These are phyloP conservation scores for Aspergillus spinulosporus DNA, from an alignment of 2,329 filamentous ascomycete genomes.

Conservation along the genomic window DNA sequence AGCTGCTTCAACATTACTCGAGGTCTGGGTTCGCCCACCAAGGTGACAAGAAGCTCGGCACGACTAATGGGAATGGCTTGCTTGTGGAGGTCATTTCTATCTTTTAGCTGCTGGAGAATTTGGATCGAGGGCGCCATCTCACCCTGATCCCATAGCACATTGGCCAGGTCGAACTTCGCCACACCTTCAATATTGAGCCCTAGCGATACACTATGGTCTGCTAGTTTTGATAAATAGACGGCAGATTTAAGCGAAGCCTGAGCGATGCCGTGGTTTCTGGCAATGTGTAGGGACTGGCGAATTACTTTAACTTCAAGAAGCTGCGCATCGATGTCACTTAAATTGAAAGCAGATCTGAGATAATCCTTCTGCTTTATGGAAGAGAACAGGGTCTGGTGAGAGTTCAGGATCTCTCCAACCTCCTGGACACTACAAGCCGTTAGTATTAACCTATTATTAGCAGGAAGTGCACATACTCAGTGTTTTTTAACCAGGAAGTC, in stretches of 20 bases:
- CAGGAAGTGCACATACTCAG: constrained; percentile 58
- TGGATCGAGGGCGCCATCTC: constrained; percentile 86
- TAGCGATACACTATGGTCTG: constrained; percentile 66
- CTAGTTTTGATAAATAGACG: constrained; percentile 76
- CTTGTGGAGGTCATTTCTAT: constrained; percentile 60
- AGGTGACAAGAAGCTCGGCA: constrained; percentile 79
- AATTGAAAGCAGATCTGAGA: constrained; percentile 60
- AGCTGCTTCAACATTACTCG: neutral
- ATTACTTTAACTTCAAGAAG: constrained; percentile 75
- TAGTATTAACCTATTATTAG: constrained; percentile 12
- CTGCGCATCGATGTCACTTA: constrained; percentile 65
- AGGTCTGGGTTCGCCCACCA: constrained; percentile 51
- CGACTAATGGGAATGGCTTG: constrained; percentile 72
- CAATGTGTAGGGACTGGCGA: constrained; percentile 71
- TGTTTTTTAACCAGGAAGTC: constrained; percentile 77
- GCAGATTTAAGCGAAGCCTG: constrained; percentile 87
- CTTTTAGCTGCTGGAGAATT: constrained; percentile 75
- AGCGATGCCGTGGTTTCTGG: constrained; percentile 74
- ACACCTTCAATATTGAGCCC: constrained; percentile 75
- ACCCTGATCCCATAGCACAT: constrained; percentile 90
- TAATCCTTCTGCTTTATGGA: constrained; percentile 70
- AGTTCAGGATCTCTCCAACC: constrained; percentile 76
- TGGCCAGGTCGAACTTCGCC: constrained; percentile 78
- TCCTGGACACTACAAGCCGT: constrained; percentile 52
- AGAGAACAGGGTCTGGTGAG: constrained; percentile 78